phyloP scores from a whole-genome alignment of 2,329 filamentous ascomycete species.

The Endothia cerciana region DNA sequence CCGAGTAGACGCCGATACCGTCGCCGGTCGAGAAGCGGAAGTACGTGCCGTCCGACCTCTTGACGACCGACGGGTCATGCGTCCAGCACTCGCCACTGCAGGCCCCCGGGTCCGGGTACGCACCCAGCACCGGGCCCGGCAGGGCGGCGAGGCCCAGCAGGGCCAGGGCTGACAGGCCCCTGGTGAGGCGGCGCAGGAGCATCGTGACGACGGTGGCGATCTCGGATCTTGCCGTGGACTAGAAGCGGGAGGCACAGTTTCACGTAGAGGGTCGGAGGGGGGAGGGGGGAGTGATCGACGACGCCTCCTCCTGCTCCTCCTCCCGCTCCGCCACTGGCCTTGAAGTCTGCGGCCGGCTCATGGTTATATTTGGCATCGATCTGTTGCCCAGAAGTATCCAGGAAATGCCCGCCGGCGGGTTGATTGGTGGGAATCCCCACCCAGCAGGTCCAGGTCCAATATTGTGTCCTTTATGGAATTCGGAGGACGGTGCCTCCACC shows the following conservation, averaged over 20 bases:
- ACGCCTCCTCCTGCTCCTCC: neutral
- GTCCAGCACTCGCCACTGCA: constrained; percentile 44
- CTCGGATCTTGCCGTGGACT: constrained; percentile 2
- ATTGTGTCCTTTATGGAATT: neutral
- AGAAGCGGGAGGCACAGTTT: neutral
- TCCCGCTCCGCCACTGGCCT: neutral
- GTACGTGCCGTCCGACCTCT: constrained; percentile 43
- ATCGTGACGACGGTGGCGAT: constrained; percentile 16
- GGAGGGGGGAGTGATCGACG: neutral
- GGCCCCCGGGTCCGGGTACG: constrained; percentile 38
- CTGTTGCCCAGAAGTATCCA: neutral
- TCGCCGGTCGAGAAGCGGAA: constrained; percentile 45
- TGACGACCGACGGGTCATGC: constrained; percentile 44
- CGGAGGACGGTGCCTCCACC: constrained; percentile 10
- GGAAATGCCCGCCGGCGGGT: neutral
- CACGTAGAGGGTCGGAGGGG: no score
- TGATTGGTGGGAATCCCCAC: constrained; percentile 13
- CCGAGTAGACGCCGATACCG: constrained; percentile 41
- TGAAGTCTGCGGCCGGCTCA: neutral
- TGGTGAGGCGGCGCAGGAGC: constrained; percentile 15
- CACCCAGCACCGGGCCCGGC: constrained; percentile 26
- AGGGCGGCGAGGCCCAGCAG: constrained; percentile 28
- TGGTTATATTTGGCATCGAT: neutral
- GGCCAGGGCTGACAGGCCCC: constrained; percentile 10
- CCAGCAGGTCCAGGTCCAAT: neutral